These are phyloP conservation scores for Podospora sp. DNA, from an alignment of 495 filamentous ascomycete genomes.

Conservation along the genomic window DNA sequence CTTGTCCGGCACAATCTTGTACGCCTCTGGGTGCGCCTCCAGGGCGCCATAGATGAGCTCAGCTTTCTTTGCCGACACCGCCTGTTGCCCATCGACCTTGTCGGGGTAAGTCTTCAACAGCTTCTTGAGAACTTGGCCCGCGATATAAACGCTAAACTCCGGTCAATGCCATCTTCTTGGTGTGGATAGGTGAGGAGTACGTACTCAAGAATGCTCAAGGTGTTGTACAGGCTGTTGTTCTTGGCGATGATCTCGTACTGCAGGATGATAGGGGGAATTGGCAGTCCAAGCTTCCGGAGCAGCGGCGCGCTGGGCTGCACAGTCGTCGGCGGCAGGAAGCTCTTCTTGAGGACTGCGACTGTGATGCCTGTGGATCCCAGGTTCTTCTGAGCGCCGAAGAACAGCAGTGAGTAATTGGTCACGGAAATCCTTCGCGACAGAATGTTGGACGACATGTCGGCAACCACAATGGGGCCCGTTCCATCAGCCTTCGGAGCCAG, in stretches of 20 bases:
- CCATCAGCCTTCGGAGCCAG: constrained; percentile 60
- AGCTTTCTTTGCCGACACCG: constrained; percentile 70
- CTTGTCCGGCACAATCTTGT: constrained; percentile 73
- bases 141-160: constrained; percentile 71
- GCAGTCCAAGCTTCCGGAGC: constrained; percentile 73
- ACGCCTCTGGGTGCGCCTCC: constrained; percentile 69
- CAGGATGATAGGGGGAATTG: constrained; percentile 74
- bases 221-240: constrained; percentile 93
- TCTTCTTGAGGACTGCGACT: constrained; percentile 77
- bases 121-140: constrained; percentile 76
- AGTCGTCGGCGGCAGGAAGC: constrained; percentile 65
- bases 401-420: constrained; percentile 71
- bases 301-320: constrained; percentile 61
- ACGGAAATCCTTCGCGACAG: constrained; percentile 65
- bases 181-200: constrained; percentile 19
- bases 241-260: constrained; percentile 80
- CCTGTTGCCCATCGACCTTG: constrained; percentile 73
- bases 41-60: constrained; percentile 71
- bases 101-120: constrained; percentile 61
- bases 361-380: constrained; percentile 84
- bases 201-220: constrained; percentile 85
- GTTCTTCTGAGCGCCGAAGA: constrained; percentile 90
- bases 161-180: neutral
- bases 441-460: constrained; percentile 87
- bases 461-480: constrained; percentile 68